Evolutionary conservation across 1,284 basidiomycete genomes (phyloP).

Genomic region (Pterulicium gracile): DNA sequence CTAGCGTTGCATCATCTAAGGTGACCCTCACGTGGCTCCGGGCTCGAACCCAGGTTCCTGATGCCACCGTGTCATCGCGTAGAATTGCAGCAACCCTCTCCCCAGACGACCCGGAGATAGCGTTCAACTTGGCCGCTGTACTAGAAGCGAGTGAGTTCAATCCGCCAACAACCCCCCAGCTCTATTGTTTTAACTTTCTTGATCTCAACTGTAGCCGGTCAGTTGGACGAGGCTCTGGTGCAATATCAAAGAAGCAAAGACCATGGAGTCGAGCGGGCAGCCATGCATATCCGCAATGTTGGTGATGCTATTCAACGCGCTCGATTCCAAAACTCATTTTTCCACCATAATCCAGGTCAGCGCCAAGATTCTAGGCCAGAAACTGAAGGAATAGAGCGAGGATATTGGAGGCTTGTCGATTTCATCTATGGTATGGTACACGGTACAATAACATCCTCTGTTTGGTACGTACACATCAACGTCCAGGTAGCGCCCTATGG

Average conservation of each 20-base stretch:
- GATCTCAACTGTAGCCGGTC: conserved; percentile 43
- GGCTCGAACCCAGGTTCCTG: conserved; percentile 4
- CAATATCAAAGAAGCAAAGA: conserved; percentile 75
- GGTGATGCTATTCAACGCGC: conserved; percentile 21
- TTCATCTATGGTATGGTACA: too few relatives aligned
- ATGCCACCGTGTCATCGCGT: conserved; percentile 8
- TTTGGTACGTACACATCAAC: not conserved
- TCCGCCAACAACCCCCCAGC: too few relatives aligned
- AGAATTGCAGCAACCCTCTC: conserved; percentile 80
- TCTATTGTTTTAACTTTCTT: conserved; percentile 21
- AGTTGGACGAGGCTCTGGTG: conserved; percentile 70
- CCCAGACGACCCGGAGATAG: conserved; percentile 90
- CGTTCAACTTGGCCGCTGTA: conserved; percentile 88
- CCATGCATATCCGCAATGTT: conserved; percentile 81
- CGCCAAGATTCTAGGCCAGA: conserved; percentile 70
- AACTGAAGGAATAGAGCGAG: conserved; percentile 37
- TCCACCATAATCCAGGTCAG: conserved; percentile 46
- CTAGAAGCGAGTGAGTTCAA: conserved; percentile 73
- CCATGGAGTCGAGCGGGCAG: conserved; percentile 75
- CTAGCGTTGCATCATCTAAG: conserved; percentile 83
- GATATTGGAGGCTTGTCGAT: too few relatives aligned
- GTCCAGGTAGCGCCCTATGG: not conserved
- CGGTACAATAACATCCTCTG: not conserved
- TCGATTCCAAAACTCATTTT: too few relatives aligned
- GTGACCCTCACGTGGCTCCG: conserved; percentile 35